These are phyloP conservation scores for Xylaria intraflava DNA, from an alignment of 495 filamentous ascomycete species.

Conservation along the genomic window DNA sequence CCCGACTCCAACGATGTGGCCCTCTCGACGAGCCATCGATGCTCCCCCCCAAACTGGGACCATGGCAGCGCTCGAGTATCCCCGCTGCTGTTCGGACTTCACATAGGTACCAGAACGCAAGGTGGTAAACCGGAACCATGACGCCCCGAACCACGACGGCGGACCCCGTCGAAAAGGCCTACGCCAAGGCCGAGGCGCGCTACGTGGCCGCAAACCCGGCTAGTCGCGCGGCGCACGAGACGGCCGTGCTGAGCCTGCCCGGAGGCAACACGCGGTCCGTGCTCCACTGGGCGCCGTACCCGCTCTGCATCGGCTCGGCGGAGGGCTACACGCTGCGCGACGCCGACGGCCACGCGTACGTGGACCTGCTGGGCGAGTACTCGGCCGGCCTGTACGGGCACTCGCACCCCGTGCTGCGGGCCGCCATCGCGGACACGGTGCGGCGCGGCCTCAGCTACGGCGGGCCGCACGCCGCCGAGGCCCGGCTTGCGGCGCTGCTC, in stretches of 20 bases:
- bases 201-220: slow-evolving; percentile 29
- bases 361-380: slow-evolving; percentile 47
- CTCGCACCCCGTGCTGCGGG: slow-evolving; percentile 37
- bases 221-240: slow-evolving; percentile 32
- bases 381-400: slow-evolving; percentile 52
- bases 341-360: slow-evolving; percentile 39
- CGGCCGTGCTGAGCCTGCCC: slow-evolving; percentile 40
- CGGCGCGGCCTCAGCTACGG: slow-evolving; percentile 9
- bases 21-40: no score
- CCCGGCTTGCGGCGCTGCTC: slow-evolving; percentile 32
- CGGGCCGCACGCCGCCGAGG: slow-evolving; percentile 27
- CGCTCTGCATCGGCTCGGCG: slow-evolving; percentile 40
- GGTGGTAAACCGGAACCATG: background rate
- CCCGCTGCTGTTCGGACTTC: no score
- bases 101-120: background rate
- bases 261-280: slow-evolving; percentile 58
- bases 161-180: slow-evolving; percentile 14
- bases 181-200: slow-evolving; percentile 24
- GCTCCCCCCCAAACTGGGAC: no score
- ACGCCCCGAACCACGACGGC: background rate
- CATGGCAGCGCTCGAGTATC: background rate
- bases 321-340: slow-evolving; percentile 33
- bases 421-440: slow-evolving; percentile 25
- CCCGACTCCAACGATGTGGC: background rate
- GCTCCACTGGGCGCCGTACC: slow-evolving; percentile 52